Percentiles rank a stretch among this genome's conserved stretches.
phyloP scores from a whole-genome alignment of 352 stramenopile species.

The Phytophthora idaei region DNA sequence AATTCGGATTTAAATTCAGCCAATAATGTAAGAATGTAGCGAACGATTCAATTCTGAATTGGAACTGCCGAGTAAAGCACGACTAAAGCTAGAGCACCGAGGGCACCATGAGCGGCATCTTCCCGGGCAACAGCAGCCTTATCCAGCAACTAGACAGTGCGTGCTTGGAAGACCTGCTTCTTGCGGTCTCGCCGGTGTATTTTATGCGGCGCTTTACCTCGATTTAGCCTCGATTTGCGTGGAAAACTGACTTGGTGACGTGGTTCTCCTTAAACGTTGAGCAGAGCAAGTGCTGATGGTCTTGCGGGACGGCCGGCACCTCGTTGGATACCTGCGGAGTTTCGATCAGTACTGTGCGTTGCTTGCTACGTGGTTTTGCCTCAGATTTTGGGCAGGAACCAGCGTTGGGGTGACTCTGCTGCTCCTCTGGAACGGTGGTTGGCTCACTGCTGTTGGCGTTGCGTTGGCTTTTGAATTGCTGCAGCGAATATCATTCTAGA shows the following conservation, averaged over 20 bases:
- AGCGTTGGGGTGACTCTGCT: neutral
- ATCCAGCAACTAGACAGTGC: slow-evolving; percentile 86
- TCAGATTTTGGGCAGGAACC: neutral
- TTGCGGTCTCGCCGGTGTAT: neutral
- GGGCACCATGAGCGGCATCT: slow-evolving; percentile 69
- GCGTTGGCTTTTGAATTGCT: neutral
- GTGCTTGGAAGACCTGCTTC: slow-evolving; percentile 18
- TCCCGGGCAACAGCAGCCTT: slow-evolving; percentile 83
- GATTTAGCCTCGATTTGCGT: neutral
- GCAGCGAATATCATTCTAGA: slow-evolving; percentile 97
- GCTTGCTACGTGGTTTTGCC: neutral
- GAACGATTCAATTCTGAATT: slow-evolving; percentile 29
- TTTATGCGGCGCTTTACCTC: slow-evolving; percentile 2
- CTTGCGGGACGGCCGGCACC: slow-evolving; percentile 94
- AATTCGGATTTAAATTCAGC: slow-evolving; percentile 18
- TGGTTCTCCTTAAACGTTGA: slow-evolving; percentile 12
- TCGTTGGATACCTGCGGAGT: slow-evolving; percentile 91
- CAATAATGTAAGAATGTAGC: slow-evolving; percentile 12
- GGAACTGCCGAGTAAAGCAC: neutral
- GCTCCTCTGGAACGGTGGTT: neutral
- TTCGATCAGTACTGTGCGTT: slow-evolving; percentile 89
- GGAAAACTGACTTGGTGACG: slow-evolving; percentile 14
- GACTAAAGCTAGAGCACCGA: slow-evolving; percentile 5
- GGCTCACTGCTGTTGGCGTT: slow-evolving; percentile 1
- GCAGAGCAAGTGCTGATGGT: slow-evolving; percentile 92